Base-by-base conservation (phyloP, 495 filamentous ascomycete species). In the Penicillium macrosclerotiorum region DNA sequence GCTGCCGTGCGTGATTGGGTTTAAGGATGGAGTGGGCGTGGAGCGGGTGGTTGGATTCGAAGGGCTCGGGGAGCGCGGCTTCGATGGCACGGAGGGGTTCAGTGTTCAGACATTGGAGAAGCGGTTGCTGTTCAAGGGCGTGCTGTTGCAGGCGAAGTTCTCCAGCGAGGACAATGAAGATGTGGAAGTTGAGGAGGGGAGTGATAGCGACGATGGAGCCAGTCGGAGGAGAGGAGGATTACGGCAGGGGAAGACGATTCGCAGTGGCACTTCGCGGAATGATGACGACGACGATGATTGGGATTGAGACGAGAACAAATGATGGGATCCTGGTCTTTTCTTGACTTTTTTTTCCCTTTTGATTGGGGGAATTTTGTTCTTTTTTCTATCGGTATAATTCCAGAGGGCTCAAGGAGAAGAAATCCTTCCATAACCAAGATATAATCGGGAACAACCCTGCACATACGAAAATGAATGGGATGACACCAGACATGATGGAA, bases 21-120 rank as follows among this genome's bases (percentile, higher is more conserved):
- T 90, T 51, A 68, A 82, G 37, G 80, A 86, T 63, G 87, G 86
- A 4, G 64, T 85, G 27, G 71, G 73, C 2, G 77, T 81, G 30
- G 86, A 88, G 53, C 63, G 86, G 25, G 77, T 91, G 5, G 69
- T 89, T 42, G 87, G 87, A 0, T 91, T 91, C 66, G 87, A 89
- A 32, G 84, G 84, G 6, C 54, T 90, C 19, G 81, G 79, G 25
- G 65, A 73, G 33, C 71, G 73, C 1, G 72, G 69, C 8, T 75
- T 81, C 9, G 65, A 80, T 54, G 79, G 72, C 4, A 62, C 58
- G 17, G 83, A 88, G 59, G 71, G 59, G 27, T 88, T 90, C 54
- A 79, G 68, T 17, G 83, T 82, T 4, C 61, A 64, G 24, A 79
- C 80, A 40, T 59, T 91, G 48, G 87, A 90, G 67, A 74, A 65